Conservation (phyloP, 2,329 filamentous ascomycete species). For the Aureobasidium melanogenum region DNA sequence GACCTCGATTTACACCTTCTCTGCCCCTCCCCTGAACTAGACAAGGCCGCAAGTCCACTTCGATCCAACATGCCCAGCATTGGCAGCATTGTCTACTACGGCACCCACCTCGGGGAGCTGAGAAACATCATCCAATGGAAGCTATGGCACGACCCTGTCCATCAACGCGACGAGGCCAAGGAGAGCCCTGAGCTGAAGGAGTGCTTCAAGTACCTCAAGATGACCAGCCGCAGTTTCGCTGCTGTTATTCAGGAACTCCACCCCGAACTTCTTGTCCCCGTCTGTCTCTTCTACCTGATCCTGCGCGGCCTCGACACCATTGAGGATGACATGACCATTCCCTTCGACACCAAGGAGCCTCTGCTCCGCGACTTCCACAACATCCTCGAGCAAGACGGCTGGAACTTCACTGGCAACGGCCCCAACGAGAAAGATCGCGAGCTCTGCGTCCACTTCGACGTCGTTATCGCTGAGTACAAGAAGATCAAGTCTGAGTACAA, state of each 20-base stretch:
- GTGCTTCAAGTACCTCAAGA: constrained; percentile 79
- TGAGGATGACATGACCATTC: constrained; percentile 95
- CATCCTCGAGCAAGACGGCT: constrained; percentile 72
- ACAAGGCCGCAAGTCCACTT: background rate
- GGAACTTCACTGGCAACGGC: constrained; percentile 80
- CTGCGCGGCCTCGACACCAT: constrained; percentile 94
- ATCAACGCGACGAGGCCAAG: constrained; percentile 67
- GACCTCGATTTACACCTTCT: background rate
- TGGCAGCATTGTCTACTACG: constrained; percentile 23
- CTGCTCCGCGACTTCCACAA: constrained; percentile 75
- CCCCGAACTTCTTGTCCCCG: constrained; percentile 81
- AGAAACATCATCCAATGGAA: constrained; percentile 45
- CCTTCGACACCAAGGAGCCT: constrained; percentile 72
- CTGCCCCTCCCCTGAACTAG: background rate
- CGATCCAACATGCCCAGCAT: constrained; percentile 14
- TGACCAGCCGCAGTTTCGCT: constrained; percentile 88
- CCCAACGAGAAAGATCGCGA: constrained; percentile 91
- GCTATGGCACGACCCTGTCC: constrained; percentile 90
- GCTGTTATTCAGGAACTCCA: constrained; percentile 93
- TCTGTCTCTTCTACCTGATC: constrained; percentile 86
- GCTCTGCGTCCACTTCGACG: constrained; percentile 84
- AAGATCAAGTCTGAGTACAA: constrained; percentile 78
- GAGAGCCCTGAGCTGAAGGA: constrained; percentile 65
- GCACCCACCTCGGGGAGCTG: constrained; percentile 26
- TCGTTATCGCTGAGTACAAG: constrained; percentile 77